Base-by-base conservation (phyloP, 164 flowering plant genomes). In the Protea cynaroides region DNA sequence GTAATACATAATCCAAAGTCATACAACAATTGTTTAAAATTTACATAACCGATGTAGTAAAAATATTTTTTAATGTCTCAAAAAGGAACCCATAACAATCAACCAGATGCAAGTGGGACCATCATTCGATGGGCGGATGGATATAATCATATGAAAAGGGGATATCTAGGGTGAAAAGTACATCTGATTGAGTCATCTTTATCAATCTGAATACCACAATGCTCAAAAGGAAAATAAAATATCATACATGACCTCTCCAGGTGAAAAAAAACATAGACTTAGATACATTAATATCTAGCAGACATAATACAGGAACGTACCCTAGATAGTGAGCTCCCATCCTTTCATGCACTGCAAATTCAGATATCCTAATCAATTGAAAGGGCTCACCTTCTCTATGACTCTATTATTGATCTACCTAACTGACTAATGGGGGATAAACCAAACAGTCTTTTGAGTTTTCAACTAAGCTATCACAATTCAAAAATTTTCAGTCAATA, bases 1-100 rank as follows among this genome's bases (percentile, higher is more conserved):
- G 50, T 37, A 19, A 19, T 57, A 68, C 38, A 59, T 58, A 57
- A 56, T 64, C 63, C 43, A 36, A 15, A 49, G 52, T 3, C 19
- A 11, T 15, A 2, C 14, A 18, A 49, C 52, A 49, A 49, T 15
- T 49, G 1, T 4, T 44, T 2, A 8, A 49, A 4, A 54, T n/a
- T n/a, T 10, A 3, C 13, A 19, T 19, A 7, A 23, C 7, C 14
- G 18, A 21, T n/a, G 7, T 52, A 52, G 1, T 8, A 1, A 40
- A 40, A 40, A 8, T 52, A 13, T 10, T 24, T 24, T 11, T 24
- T 12, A n/a, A 23, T 12, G 3, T 54, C 4, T 24, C 8, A 1
- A 23, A 12, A 54, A 7, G 10, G 25, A 54, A 24, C 14, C 17
- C 25, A 2, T 4, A 54, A 3, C 29, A 54, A 22, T 9, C 8